These are phyloP conservation scores for Fusarium sp. DNA, from an alignment of 2,329 filamentous ascomycete species.

Conservation along the genomic window DNA sequence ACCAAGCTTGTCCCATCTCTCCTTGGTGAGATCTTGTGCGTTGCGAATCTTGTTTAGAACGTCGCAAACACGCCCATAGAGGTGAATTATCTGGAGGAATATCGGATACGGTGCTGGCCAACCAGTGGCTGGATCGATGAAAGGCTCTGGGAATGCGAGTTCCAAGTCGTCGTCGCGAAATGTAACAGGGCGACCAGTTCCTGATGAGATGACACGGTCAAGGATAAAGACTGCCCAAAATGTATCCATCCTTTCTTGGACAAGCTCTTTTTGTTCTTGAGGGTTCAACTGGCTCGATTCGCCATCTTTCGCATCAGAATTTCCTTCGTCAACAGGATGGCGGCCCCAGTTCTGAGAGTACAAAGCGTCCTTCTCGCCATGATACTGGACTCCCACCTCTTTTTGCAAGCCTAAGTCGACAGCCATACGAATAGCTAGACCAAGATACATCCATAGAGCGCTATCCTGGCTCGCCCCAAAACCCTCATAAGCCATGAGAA, in stretches of 20 bases:
- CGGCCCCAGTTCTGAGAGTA: slow-evolving; percentile 60
- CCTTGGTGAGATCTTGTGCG: slow-evolving; percentile 78
- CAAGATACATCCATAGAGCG: slow-evolving; percentile 93
- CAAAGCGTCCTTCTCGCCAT: slow-evolving; percentile 65
- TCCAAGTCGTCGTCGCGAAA: slow-evolving; percentile 88
- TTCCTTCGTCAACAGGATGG: slow-evolving; percentile 50
- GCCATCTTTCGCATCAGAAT: slow-evolving; percentile 57
- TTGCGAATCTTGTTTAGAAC: slow-evolving; percentile 84
- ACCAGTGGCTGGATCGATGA: slow-evolving; percentile 66
- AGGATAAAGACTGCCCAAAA: slow-evolving; percentile 93
- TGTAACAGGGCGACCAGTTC: slow-evolving; percentile 86
- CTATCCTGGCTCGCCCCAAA: slow-evolving; percentile 92
- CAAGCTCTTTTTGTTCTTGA: slow-evolving; percentile 72
- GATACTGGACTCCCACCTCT: slow-evolving; percentile 76
- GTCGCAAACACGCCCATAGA: slow-evolving; percentile 88
- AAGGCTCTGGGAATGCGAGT: slow-evolving; percentile 72
- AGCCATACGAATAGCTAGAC: slow-evolving; percentile 86
- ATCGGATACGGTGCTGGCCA: slow-evolving; percentile 85
- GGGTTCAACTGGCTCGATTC: slow-evolving; percentile 58
- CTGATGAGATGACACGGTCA: slow-evolving; percentile 88
- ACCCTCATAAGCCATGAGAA: slow-evolving; percentile 88
- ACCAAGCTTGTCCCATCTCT: slow-evolving; percentile 77
- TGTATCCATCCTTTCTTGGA: slow-evolving; percentile 86
- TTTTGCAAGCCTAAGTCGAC: slow-evolving; percentile 86
- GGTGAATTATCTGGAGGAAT: slow-evolving; percentile 84